These are phyloP conservation scores for Stephanodiscus minutulus DNA, from an alignment of 108 stramenopile species.

Conservation along the genomic window DNA sequence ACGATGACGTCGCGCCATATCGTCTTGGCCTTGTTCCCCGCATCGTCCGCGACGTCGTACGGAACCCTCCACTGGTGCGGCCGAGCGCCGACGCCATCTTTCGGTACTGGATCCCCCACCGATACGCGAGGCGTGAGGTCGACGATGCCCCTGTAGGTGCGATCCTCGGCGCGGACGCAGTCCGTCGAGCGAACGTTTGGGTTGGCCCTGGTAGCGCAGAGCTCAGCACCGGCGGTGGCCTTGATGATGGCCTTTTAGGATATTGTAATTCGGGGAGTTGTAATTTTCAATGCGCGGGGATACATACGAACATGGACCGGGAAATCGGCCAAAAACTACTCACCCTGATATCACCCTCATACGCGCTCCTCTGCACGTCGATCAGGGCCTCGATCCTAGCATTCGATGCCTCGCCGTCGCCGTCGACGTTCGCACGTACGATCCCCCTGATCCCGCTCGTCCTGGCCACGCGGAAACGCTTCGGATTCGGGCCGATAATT, in stretches of 20 bases:
- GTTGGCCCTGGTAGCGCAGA: constrained; percentile 70
- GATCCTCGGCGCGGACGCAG: constrained; percentile 77
- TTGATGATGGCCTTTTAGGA: constrained; percentile 58
- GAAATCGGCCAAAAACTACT: constrained; percentile 25
- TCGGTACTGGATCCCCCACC: constrained; percentile 77
- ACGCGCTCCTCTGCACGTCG: constrained; percentile 56
- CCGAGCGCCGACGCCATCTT: constrained; percentile 27
- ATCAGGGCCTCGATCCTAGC: constrained; percentile 41
- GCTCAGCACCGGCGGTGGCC: constrained; percentile 76
- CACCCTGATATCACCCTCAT: constrained; percentile 71
- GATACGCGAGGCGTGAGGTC: constrained; percentile 68
- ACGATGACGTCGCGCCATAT: constrained; percentile 79
- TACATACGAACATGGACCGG: constrained; percentile 6
- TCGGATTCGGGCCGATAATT: constrained; percentile 84
- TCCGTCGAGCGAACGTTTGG: constrained; percentile 60
- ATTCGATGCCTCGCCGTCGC: constrained; percentile 19
- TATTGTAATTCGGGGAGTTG: not conserved
- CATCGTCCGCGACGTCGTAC: constrained; percentile 85
- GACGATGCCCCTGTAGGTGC: constrained; percentile 71
- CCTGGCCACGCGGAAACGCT: constrained; percentile 69
- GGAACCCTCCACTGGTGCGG: constrained; percentile 79
- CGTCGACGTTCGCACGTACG: constrained; percentile 29
- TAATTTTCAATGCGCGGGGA: not conserved
- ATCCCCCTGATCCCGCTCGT: constrained; percentile 68
- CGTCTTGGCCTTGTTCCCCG: constrained; percentile 79